Evolutionary conservation across 2,329 filamentous ascomycete genomes (phyloP).

Genomic region (Aureobasidium zeae): DNA sequence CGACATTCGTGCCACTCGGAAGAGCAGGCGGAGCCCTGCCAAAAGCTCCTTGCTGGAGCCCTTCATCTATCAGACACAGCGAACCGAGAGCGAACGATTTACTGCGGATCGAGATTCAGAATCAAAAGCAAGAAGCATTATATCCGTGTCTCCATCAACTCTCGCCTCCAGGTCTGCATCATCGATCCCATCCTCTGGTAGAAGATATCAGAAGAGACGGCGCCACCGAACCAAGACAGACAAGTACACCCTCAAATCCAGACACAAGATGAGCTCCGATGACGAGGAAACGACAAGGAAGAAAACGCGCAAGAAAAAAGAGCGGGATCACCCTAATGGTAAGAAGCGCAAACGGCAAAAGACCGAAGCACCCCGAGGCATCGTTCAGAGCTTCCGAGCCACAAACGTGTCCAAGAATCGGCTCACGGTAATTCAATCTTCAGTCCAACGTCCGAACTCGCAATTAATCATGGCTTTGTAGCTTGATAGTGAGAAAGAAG

Average conservation of each 20-base stretch:
- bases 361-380: slow-evolving; percentile 29
- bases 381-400: slow-evolving; percentile 37
- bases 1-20: not conserved
- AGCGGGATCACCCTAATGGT: slow-evolving; percentile 23
- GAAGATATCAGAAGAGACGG: slow-evolving; percentile 35
- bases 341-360: slow-evolving; percentile 32
- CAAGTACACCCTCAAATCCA: slow-evolving; percentile 34
- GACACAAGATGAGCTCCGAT: slow-evolving; percentile 22
- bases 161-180: not conserved
- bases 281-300: slow-evolving; percentile 25
- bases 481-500: slow-evolving; percentile 20
- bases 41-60: slow-evolving; percentile 3
- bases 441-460: not conserved
- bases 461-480: not conserved
- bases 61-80: not conserved
- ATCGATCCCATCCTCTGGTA: slow-evolving; percentile 2
- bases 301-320: slow-evolving; percentile 17
- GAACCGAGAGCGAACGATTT: too few species aligned
- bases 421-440: slow-evolving; percentile 38
- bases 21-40: not conserved
- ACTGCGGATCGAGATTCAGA: too few species aligned
- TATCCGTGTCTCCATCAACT: not conserved
- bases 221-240: slow-evolving; percentile 40
- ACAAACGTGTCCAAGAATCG: slow-evolving; percentile 37
- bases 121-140: not conserved